Base-by-base conservation (phyloP, 805 yeast genomes). In the Komagataella ulmi region DNA sequence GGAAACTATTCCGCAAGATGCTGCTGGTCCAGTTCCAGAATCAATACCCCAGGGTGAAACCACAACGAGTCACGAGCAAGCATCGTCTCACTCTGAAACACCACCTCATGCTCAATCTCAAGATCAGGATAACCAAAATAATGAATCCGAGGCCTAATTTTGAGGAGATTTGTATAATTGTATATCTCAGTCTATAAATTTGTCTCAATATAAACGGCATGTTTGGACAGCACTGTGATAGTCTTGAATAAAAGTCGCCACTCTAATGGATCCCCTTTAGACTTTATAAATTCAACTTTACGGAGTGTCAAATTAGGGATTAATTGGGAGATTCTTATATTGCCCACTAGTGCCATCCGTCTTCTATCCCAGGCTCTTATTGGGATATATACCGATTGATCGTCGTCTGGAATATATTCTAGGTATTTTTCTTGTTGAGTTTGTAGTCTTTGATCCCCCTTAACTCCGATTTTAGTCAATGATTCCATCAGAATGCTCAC, bases 211-310 rank as follows among this genome's bases (percentile, higher is more conserved):
- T 71, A 74, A 10, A 80, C 79, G 3, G 77, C 72, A 45, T 78
- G 81, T 59, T 82, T 74, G 56, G 85, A 80, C n/a, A 74, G 59
- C 8, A 77, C 62, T 1, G 82, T 75, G 30, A 80, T 70, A 48
- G 72, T 71, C 58, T 80, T 80, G 65, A 84, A 83, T 17, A 83
- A 65, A 14, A 80, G 65, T 63, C 89, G 71, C 89, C 89, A 83
- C 61, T 83, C 89, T 45, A 83, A 60, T 0, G 89, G 88, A 64
- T 83, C 88, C 0, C 85, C 87, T 43, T 73, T 72, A 3, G 73
- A 67, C 56, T 78, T 79, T 44, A 74, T 63, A 57, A 83, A 81
- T 51, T 75, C 78, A 0, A 83, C 70, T 50, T 73, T 75, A 53
- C 76, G 72, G 50, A 74, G 66, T 8, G 63, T 60, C 50, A 67